Base-by-base conservation (phyloP, 257 asterid genomes). In the Euphrasia confusa region DNA sequence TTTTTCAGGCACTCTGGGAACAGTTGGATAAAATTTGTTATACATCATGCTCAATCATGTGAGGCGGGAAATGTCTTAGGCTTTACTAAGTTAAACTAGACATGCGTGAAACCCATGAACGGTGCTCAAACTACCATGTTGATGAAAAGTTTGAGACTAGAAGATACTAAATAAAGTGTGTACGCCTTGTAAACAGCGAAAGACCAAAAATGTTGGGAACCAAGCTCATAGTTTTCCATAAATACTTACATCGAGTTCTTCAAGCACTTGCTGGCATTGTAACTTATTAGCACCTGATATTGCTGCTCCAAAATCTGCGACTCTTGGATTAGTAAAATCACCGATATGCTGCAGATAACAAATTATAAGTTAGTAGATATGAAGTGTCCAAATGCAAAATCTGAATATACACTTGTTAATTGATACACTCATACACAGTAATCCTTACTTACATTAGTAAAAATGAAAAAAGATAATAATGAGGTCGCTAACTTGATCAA, bases 281-380 rank as follows among this genome's bases (percentile, higher is more conserved):
- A 65, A 67, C 77, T 87, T 87, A 72, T 87, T 85, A 71, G 92
- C 96, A 67, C 97, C 99, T 56, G 96, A 87, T 80, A 93, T 89
- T 69, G 99, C 96, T 42, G 99, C 96, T 60, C 99, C 99, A 76
- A 93, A 93, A 82, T 93, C 99, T 60, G 99, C 99, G 68, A 93
- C 87, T 77, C 95, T 89, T 57, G 99, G 89, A 78, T 83, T 79
- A 62, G 90, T 90, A 72, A 93, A 93, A 72, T 89, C 99, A 33
- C 99, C 97, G 53, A 93, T 80, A 69, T 89, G 95, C 99, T 93
- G 96, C 80, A 78, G 40, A 66, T 37, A 37, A 37, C 11, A 37
- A 44, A 71, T 68, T 54, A 33, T 70, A 72, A 70, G 64, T 69
- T 70, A 72, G 68, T 61, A 68, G 58, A 72, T 50, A 69, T 59